Base-by-base conservation (phyloP, 1,139 yeast genomes). In the Kodamaea derodonti region DNA sequence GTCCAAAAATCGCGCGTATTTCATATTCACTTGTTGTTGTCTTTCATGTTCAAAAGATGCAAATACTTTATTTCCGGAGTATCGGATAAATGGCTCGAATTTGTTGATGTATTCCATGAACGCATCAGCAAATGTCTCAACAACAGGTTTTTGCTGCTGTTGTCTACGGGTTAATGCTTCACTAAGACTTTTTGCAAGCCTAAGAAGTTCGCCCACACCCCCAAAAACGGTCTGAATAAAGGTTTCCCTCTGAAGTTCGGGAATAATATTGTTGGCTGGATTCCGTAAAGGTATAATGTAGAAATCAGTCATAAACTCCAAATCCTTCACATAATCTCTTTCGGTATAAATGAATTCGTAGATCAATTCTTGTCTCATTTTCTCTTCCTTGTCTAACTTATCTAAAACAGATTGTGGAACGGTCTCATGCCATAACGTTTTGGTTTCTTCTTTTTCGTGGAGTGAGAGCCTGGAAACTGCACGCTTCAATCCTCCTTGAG, bases 41-140 rank as follows among this genome's bases (percentile, higher is more conserved):
- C 97, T 75, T 62, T 92, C 98, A 61, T 88, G 88, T 58, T 92
- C 95, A 60, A 87, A 88, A 57, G 88, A 87, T 10, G 97, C 97
- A 63, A 87, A 88, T 35, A 92, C 88, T 56, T 94, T 94, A 39
- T 92, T 88, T n/a, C 97, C 97, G 40, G 95, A 95, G 56, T 92
- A 92, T 32, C 84, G 75, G 34, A 92, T 83, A 60, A 90, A 92
- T 3, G 97, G 95, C 43, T 88, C 96, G 60, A 92, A 90, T 45
- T 77, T 76, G 10, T 94, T 88, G 24, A 90, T 87, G 54, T 72
- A 82, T 46, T 88, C 94, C 38, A 90, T 62, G 46, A 92, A 80
- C 2, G 92, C 75, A 57, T 94, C 98, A 32, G 95, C 97, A 51
- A 92, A 73, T 18, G 84, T 80, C 38, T 80, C 81, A 25, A 90